Base-by-base conservation (phyloP, 345 rosid species). In the Eutrema japonicum region DNA sequence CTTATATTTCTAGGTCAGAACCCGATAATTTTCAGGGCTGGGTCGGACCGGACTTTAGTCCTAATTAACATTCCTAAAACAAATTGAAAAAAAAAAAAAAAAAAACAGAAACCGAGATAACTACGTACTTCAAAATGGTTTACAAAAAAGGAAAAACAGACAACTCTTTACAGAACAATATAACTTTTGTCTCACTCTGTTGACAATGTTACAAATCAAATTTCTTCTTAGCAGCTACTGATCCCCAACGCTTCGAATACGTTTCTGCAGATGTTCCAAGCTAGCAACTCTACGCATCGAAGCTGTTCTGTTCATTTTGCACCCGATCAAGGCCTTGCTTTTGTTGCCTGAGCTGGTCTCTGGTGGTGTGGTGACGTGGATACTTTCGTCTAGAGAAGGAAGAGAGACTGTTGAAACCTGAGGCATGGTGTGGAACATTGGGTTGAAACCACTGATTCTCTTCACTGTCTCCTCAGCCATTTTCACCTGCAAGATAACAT, bases 401-500 rank as follows among this genome's bases (percentile, higher is more conserved):
- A 68, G 52, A 54, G 86, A 77, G 52, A 69, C 47, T 2, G 84
- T 61, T 42, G 92, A 84, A 51, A 82, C 68, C 14, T 80, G 88
- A 40, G 91, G 84, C 55, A 75, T 77, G 13, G 66, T 60, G 57
- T 78, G 97, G 58, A 85, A 72, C 89, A 87, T 11, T 33, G 88
- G 94, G 65, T 82, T 92, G 70, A 89, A 76, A 14, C 96, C 93
- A 7, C 96, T 89, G 74, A 87, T 73, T 71, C 91, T 85, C 82
- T 92, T 90, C 41, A 96, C 96, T 0, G 85, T 74, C 80, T 96
- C 96, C 79, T 90, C 98, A 37, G 98, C 99, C 98, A 96, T 87
- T 83, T 89, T 87, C 66, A 96, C 98, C 99, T 96, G 82, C 30
- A 75, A 66, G 59, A 27, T 4, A 58, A 36, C 29, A 61, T 14